Conservation (phyloP, 2,329 filamentous ascomycete species). For the Myriosclerotinia scirpicola region DNA sequence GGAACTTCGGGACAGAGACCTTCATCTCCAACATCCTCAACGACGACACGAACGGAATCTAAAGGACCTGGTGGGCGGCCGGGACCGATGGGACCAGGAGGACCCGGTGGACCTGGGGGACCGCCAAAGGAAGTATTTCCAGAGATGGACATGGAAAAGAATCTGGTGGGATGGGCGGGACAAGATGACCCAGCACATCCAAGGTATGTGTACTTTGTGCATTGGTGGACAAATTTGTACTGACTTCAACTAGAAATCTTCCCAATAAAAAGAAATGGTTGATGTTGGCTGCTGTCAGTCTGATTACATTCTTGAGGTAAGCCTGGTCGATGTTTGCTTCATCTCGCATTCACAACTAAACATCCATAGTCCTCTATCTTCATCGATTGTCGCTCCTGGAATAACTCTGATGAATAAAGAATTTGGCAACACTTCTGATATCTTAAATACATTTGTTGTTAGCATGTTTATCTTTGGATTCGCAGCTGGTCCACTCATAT, state of each 20-base stretch:
- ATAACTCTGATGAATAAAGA: slow-evolving; percentile 35
- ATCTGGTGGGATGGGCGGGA: slow-evolving; percentile 33
- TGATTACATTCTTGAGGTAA: slow-evolving; percentile 27
- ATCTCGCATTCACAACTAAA: slow-evolving; percentile 13
- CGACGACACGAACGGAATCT: background rate
- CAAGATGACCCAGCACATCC: slow-evolving; percentile 29
- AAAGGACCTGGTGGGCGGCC: background rate
- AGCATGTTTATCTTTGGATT: slow-evolving; percentile 60
- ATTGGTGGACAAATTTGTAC: background rate
- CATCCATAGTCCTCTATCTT: slow-evolving; percentile 36
- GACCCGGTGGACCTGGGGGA: background rate
- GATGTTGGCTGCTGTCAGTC: slow-evolving; percentile 21
- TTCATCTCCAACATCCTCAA: background rate
- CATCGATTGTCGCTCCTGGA: slow-evolving; percentile 48
- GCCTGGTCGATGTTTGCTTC: background rate
- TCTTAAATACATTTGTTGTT: slow-evolving; percentile 30
- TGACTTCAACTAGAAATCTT: slow-evolving; percentile 19
- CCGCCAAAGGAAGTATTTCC: slow-evolving; percentile 23
- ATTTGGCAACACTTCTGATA: slow-evolving; percentile 27
- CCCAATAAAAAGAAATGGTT: slow-evolving; percentile 22
- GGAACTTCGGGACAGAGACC: background rate
- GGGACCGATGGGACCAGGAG: background rate
- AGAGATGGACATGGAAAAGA: slow-evolving; percentile 47
- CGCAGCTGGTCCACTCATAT: slow-evolving; percentile 55
- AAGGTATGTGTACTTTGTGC: slow-evolving; percentile 7